These are phyloP conservation scores for Ceraceosorus guamensis DNA, from an alignment of 1,284 basidiomycete species.

Conservation along the genomic window DNA sequence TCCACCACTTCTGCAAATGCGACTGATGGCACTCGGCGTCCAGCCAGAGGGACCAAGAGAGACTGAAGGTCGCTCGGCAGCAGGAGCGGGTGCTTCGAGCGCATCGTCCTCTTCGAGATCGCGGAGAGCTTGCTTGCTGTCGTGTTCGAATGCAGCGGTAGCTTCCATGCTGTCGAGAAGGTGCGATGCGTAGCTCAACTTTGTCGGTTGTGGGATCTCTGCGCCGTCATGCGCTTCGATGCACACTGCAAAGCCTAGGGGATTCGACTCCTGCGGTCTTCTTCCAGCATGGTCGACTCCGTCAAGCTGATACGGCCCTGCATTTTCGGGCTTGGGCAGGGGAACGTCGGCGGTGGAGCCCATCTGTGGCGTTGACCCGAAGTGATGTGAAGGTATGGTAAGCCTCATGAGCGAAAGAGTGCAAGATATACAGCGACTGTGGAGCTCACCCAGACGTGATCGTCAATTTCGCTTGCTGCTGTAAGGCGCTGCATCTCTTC, in stretches of 20 bases:
- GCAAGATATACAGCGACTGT: neutral
- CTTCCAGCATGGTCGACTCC: slow-evolving; percentile 9
- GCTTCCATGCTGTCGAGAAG: slow-evolving; percentile 59
- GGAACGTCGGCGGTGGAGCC: slow-evolving; percentile 33
- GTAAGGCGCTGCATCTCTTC: slow-evolving; percentile 86
- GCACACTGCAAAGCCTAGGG: slow-evolving; percentile 69
- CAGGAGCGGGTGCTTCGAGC: too few relatives aligned
- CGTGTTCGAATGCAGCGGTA: slow-evolving; percentile 52
- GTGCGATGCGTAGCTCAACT: slow-evolving; percentile 55
- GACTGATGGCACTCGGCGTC: slow-evolving; percentile 22
- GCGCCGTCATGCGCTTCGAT: slow-evolving; percentile 76
- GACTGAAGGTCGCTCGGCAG: neutral
- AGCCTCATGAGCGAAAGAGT: neutral
- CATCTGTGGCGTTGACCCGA: slow-evolving; percentile 8
- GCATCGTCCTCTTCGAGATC: slow-evolving; percentile 55
- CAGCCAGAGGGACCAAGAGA: slow-evolving; percentile 40
- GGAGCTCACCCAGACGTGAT: slow-evolving; percentile 54
- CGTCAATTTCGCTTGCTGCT: slow-evolving; percentile 68
- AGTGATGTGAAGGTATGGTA: neutral
- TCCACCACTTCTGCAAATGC: slow-evolving; percentile 6
- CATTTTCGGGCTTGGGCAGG: slow-evolving; percentile 9
- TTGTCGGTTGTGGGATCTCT: slow-evolving; percentile 58
- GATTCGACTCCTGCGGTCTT: slow-evolving; percentile 54
- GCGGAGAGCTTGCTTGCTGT: slow-evolving; percentile 63
- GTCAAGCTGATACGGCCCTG: slow-evolving; percentile 16